Evolutionary conservation across 108 stramenopile species (phyloP), one percentile per base, ranked within the genome.

Genomic region (Mediolabrus comicus): DNA sequence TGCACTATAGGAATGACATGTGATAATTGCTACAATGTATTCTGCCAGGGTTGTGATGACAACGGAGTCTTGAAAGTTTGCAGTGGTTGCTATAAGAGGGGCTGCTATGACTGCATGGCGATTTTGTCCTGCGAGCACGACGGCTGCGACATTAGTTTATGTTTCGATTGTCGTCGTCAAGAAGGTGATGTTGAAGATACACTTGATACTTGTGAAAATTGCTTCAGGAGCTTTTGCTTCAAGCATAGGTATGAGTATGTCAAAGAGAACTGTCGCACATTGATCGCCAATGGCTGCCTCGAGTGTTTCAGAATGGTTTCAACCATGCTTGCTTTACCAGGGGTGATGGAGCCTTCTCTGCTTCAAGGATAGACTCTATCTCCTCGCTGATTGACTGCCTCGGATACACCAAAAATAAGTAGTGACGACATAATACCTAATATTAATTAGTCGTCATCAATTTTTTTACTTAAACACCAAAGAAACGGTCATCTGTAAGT

Each of bases 221-320:
- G 41, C 1, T 12, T 7, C 61, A 62, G 24, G 57, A 72, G 31
- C 62, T 62, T 16, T 26, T 73, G 4, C 14, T 38, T 60, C 32
- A 31, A 38, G 16, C 31, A 38, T 11, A 25, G 61, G 22, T 29
- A 13, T 16, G 10, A 30, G n/a, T 12, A 19, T 26, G 12, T 17
- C 29, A 52, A 60, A 17, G 11, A 61, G 12, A 53, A 65, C 13
- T 51, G 51, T 52, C n/a, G 55, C 13, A 24, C n/a, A n/a, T n/a
- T n/a, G n/a, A n/a, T n/a, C n/a, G n/a, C n/a, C n/a, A n/a, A 30
- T 60, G 31, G 16, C 14, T 35, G 33, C 19, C 19, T 62, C 5
- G 32, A 3, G 59, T 54, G 55, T 10, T 22, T 70, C 29, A 36
- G 36, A 22, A 38, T 39, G 38, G 3, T 39, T 11, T 12, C 38